phyloP scores from a whole-genome alignment of 371 early-diverging fungal species.

The Mucor velutinosus region DNA sequence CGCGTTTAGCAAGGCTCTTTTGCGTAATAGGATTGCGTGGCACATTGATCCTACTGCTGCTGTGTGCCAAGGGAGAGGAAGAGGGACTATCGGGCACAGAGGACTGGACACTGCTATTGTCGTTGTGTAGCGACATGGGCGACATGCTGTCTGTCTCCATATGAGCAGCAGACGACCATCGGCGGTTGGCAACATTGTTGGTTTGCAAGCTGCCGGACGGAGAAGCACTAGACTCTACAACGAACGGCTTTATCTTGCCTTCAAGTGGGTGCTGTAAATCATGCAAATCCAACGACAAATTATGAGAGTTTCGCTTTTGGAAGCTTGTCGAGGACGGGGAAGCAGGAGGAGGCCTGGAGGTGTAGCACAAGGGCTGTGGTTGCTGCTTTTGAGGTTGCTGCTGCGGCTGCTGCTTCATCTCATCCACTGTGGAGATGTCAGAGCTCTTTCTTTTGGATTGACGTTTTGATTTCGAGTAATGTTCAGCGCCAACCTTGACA shows the following conservation, averaged over 20 bases:
- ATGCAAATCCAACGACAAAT: conserved; percentile 19
- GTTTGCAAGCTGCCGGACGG: not conserved
- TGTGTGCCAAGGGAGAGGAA: not conserved
- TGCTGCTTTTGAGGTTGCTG: not conserved
- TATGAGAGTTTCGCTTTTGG: not conserved
- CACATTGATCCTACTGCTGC: not conserved
- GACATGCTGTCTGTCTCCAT: conserved; percentile 16
- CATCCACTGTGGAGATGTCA: not conserved
- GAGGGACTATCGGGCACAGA: conserved; percentile 11
- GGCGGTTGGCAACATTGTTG: not conserved
- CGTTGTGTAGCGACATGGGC: conserved; percentile 11
- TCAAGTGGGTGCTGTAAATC: conserved; percentile 25
- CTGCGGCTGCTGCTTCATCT: not conserved
- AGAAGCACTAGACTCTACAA: not conserved
- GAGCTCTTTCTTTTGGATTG: not conserved
- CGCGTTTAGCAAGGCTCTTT: conserved; percentile 26
- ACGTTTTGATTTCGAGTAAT: conserved; percentile 15
- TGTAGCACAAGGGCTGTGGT: not conserved
- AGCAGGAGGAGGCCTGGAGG: not conserved
- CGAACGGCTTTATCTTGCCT: not conserved
- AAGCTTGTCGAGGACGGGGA: not conserved
- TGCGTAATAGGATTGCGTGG: conserved; percentile 26
- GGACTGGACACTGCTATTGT: conserved; percentile 4
- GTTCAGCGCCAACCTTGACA: conserved; percentile 30
- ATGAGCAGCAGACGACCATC: not conserved